Evolutionary conservation across 345 rosid species (phyloP), one percentile per base, ranked within the genome.

Genomic region (Garcia nutans): DNA sequence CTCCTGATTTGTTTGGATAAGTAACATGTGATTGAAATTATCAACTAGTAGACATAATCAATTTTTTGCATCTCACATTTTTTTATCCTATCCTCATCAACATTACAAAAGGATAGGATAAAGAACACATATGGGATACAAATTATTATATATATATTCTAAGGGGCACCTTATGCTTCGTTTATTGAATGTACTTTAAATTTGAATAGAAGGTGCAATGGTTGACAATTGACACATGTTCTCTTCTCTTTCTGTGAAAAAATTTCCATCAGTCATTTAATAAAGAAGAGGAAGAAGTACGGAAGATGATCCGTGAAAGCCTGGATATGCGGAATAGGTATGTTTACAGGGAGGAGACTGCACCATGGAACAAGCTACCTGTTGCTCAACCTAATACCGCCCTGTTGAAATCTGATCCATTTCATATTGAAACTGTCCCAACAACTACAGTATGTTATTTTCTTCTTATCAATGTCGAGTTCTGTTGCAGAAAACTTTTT

Each of bases 231-330:
- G 6, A 67, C 61, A 1, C 10, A 26, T 64, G 17, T 63, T 65
- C 19, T 77, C 45, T 63, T 65, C 19, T 77, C 37, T 75, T 68
- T 65, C 20, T 28, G 10, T 24, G 10, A 26, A 50, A 28, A 33
- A 55, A 72, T 22, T 73, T 10, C 28, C 31, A 77, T 72, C 76
- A 85, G 19, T 55, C 86, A 33, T 64, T 68, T 65, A 87, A 77
- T 63, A 42, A 65, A 26, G 88, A 87, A 80, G 88, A 87, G 73
- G 84, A 85, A 75, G 90, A 87, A 82, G 90, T 87, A 19, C 70
- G 78, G 56, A 87, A 82, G 78, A 79, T 87, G 90, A 68, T 83
- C 72, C 71, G 79, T 33, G 87, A 87, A 23, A 82, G 88, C 70
- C 80, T 87, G 83, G 87, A 83, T 64, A 67, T 87, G 84, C 83